phyloP scores from a whole-genome alignment of 768 basidiomycete genomes.

The Kwoniella sp. region DNA sequence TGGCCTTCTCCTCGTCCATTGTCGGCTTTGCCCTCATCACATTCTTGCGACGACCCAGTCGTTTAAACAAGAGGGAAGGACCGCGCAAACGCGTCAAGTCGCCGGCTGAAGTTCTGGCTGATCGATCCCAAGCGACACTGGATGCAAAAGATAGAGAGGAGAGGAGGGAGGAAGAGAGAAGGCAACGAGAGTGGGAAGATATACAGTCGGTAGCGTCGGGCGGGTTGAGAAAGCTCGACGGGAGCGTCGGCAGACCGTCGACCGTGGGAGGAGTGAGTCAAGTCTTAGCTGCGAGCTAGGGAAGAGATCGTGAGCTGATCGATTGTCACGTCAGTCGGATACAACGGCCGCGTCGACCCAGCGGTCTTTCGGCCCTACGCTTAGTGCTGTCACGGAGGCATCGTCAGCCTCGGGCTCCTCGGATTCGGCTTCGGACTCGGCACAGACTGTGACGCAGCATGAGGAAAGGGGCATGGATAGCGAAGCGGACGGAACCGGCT shows the following conservation, averaged over 20 bases:
- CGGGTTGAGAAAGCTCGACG: conserved; percentile 16
- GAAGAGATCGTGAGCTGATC: not conserved
- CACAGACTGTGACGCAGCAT: conserved; percentile 6
- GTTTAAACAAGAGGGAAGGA: not conserved
- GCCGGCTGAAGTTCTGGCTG: no score
- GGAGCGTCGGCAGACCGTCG: conserved; percentile 4
- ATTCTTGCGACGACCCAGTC: conserved; percentile 11
- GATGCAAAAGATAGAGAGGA: conserved; percentile 20
- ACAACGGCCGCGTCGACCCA: conserved; percentile 22
- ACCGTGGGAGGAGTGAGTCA: conserved; percentile 33
- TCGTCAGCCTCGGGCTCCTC: not conserved
- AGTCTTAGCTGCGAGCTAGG: not conserved
- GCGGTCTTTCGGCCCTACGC: conserved; percentile 8
- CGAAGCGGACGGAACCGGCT: no score
- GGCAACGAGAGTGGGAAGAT: conserved; percentile 32
- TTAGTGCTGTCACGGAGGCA: conserved; percentile 5
- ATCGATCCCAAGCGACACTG: not conserved
- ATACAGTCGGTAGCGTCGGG: conserved; percentile 21
- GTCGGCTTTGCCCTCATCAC: conserved; percentile 42
- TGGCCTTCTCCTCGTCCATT: conserved; percentile 43
- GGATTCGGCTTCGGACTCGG: conserved; percentile 4
- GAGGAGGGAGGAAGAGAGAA: conserved; percentile 20
- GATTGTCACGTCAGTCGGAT: conserved; percentile 11
- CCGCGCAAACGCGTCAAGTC: not conserved
- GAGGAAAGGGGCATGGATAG: no score